Evolutionary conservation across 495 filamentous ascomycete genomes (phyloP).

Genomic region (Hypoxylon subgilvum): DNA sequence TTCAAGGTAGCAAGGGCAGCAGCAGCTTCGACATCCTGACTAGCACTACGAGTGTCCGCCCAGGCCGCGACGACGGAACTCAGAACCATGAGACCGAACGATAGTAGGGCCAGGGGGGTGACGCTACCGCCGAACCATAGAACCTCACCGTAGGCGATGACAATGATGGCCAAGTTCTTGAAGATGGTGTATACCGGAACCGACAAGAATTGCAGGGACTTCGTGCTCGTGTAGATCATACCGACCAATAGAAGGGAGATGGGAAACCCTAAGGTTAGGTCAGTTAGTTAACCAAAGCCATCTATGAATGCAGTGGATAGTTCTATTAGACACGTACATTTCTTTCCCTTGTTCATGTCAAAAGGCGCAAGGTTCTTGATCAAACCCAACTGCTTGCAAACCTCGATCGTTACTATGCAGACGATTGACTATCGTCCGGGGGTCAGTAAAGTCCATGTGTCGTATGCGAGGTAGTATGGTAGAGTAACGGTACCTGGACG

Average conservation of each 20-base stretch:
- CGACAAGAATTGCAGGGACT: conserved; percentile 94
- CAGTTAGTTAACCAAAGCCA: conserved; percentile 32
- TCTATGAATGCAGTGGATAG: background rate
- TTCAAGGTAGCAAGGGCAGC: conserved; percentile 86
- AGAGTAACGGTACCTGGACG: conserved; percentile 74
- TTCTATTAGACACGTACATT: conserved; percentile 71
- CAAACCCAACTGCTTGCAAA: conserved; percentile 79
- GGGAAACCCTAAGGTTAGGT: conserved; percentile 85
- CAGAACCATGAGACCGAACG: conserved; percentile 96
- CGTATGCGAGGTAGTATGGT: background rate
- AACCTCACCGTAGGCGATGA: conserved; percentile 98
- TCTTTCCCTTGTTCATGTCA: conserved; percentile 85
- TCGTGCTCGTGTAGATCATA: conserved; percentile 98
- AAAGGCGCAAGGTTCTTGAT: conserved; percentile 89
- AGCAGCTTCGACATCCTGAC: conserved; percentile 65
- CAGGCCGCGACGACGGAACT: conserved; percentile 95
- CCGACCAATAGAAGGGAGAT: conserved; percentile 95
- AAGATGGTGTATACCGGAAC: conserved; percentile 99
- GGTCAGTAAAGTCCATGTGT: conserved; percentile 28
- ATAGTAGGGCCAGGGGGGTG: conserved; percentile 83
- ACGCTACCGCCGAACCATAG: conserved; percentile 98
- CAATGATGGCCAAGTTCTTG: conserved; percentile 99
- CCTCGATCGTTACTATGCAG: conserved; percentile 86
- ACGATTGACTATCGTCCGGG: conserved; percentile 72
- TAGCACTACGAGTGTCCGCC: conserved; percentile 94